These are phyloP conservation scores for Melanogaster broomeanus DNA, from an alignment of 768 basidiomycete species.

Conservation along the genomic window DNA sequence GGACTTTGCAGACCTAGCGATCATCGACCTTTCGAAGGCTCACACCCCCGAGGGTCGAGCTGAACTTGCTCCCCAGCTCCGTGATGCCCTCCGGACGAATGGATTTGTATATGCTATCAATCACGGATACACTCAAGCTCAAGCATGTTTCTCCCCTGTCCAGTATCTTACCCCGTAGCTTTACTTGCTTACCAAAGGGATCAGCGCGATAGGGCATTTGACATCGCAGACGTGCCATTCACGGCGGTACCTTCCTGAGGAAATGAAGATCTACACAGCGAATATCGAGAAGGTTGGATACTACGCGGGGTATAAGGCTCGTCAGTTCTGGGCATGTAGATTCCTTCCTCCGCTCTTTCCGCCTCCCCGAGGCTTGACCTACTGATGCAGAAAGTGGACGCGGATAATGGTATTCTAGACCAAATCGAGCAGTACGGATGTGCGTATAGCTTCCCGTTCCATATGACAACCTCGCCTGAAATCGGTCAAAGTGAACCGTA, in stretches of 20 bases:
- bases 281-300: constrained; percentile 42
- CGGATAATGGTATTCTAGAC: constrained; percentile 52
- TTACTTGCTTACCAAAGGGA: constrained; percentile 14
- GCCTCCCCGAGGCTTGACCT: not conserved
- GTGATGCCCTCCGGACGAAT: constrained; percentile 45
- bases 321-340: constrained; percentile 46
- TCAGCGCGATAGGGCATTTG: constrained; percentile 48
- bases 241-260: constrained; percentile 40
- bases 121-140: constrained; percentile 39
- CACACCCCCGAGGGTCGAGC: constrained; percentile 41
- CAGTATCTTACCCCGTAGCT: no score
- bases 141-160: constrained; percentile 16
- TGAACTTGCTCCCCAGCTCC: constrained; percentile 41
- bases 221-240: constrained; percentile 49
- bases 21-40: constrained; percentile 51
- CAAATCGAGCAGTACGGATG: constrained; percentile 64
- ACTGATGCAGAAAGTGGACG: constrained; percentile 49
- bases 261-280: constrained; percentile 40
- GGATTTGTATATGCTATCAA: constrained; percentile 45
- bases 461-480: not conserved
- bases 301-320: constrained; percentile 52
- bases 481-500: constrained; percentile 43
- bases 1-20: constrained; percentile 50
- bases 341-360: not conserved
- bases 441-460: constrained; percentile 28